Evolutionary conservation across 75 land plant genomes (phyloP).

Genomic region (Isoetes taiwanensis): DNA sequence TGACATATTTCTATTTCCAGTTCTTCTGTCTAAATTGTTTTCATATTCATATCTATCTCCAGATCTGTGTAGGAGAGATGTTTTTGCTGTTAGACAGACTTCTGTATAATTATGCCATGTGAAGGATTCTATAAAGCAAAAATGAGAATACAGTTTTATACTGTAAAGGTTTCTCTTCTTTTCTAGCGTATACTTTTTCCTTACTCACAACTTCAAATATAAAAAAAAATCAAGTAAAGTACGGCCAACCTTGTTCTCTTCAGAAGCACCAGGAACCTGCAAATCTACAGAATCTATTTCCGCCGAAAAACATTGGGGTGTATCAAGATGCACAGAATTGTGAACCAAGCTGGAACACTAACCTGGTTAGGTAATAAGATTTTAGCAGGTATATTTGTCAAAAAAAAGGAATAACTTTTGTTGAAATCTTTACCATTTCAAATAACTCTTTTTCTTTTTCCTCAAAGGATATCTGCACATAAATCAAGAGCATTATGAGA

Average conservation of each 20-base stretch:
- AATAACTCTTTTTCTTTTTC: conserved; percentile 84
- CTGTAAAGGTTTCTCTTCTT: too few species aligned
- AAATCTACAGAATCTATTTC: conserved; percentile 95
- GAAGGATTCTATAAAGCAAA: too few species aligned
- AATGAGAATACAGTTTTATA: too few species aligned
- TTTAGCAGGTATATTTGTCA: not conserved
- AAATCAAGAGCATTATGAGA: not conserved
- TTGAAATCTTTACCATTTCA: conserved; percentile 56
- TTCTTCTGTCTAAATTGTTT: too few species aligned
- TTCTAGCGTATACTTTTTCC: not conserved
- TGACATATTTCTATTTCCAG: too few species aligned
- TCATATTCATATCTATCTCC: too few species aligned
- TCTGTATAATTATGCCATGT: too few species aligned
- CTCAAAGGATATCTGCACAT: conserved; percentile 75
- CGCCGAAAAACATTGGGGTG: conserved; percentile 95
- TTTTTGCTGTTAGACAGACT: too few species aligned
- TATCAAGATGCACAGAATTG: conserved; percentile 85
- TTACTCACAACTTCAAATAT: not conserved
- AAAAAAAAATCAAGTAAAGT: not conserved
- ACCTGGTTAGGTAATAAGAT: conserved; percentile 28
- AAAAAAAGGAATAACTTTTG: conserved; percentile 3
- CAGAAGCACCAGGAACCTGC: conserved; percentile 61
- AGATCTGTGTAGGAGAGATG: too few species aligned
- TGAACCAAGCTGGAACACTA: conserved; percentile 93
- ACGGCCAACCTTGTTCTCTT: conserved; percentile 67